Evolutionary conservation across 495 filamentous ascomycete species (phyloP).

Genomic region (Penicillium ochrochloron): DNA sequence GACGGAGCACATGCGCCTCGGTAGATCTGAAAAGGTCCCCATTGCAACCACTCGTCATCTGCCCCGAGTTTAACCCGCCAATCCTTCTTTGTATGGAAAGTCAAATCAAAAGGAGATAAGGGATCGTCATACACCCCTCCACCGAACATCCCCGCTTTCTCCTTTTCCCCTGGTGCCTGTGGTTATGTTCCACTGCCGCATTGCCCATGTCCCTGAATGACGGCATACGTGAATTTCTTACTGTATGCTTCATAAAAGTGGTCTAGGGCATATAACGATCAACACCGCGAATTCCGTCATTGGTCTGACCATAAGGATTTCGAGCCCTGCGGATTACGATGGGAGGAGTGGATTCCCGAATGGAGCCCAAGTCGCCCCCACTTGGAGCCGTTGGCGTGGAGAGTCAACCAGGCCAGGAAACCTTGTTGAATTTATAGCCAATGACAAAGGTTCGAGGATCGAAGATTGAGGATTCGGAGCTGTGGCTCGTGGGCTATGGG

Average conservation of each 20-base stretch:
- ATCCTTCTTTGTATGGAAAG: not conserved
- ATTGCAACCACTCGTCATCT: not conserved
- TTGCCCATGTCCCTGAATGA: not conserved
- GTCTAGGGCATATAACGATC: conserved; percentile 23
- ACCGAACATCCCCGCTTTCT: conserved; percentile 1
- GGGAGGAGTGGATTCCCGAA: not conserved
- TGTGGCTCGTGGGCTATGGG: not conserved
- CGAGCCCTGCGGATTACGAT: conserved; percentile 11
- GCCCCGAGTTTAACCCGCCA: not conserved
- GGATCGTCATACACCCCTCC: not conserved
- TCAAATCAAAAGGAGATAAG: conserved; percentile 2
- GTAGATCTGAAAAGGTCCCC: not conserved
- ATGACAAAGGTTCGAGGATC: not conserved
- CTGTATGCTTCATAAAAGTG: not conserved
- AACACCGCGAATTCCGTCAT: not conserved
- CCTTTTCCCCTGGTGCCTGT: conserved; percentile 3
- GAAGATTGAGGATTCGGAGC: not conserved
- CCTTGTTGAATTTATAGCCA: not conserved
- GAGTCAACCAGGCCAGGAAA: conserved; percentile 8
- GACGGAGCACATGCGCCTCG: conserved; percentile 5
- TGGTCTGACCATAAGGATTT: conserved; percentile 3
- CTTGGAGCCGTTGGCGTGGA: conserved; percentile 14
- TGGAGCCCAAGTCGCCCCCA: conserved; percentile 9
- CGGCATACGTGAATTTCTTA: not conserved
- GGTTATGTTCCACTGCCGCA: not conserved